Base-by-base conservation (phyloP, 257 asterid species). In the Cinchona pubescens region DNA sequence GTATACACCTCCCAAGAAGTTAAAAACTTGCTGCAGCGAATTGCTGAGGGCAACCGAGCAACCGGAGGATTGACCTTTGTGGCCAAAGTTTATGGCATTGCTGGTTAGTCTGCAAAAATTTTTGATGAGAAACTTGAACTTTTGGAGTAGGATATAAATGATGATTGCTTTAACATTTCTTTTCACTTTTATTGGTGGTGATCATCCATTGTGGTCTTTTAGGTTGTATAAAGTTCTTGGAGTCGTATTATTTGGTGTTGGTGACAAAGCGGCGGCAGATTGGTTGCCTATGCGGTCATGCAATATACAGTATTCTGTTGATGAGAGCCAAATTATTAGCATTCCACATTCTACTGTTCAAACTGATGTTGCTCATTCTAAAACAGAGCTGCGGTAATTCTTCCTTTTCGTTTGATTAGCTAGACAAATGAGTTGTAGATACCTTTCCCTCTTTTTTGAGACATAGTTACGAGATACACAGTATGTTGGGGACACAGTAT, bases 11-110 rank as follows among this genome's bases (percentile, higher is more conserved):
- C 93, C 6, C 91, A 90, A 78, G 99, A 95, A 87, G 96, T 92
- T 51, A 92, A 91, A 84, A 92, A 86, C 85, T 84, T 95, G 88
- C 95, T 95, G 77, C 96, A 95, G 76, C 73, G 99, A 80, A 88
- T 95, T 79, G 90, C 91, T 53, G 99, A 95, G 87, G 98, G 99
- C 34, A 95, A 95, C 83, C 92, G 97, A 81, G 97, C 98, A 59
- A 95, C 98, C 7, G 99, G 99, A 75, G 98, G 99, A 40, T 86
- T 95, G 77, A 87, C 78, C 78, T 90, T 91, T 76, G 97, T 91
- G 38, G 96, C 93, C 81, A 92, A 95, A 89, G 97, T 92, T 51
- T 95, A 95, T 86, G 99, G 99, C 87, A 95, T 95, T 82, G 98
- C 87, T 60, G 99, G 98, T 95, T 79, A 84, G 97, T 83, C 70